Evolutionary conservation across 768 basidiomycete genomes (phyloP), one percentile per base, ranked within the genome.

Genomic region (Amanita exitialis): DNA sequence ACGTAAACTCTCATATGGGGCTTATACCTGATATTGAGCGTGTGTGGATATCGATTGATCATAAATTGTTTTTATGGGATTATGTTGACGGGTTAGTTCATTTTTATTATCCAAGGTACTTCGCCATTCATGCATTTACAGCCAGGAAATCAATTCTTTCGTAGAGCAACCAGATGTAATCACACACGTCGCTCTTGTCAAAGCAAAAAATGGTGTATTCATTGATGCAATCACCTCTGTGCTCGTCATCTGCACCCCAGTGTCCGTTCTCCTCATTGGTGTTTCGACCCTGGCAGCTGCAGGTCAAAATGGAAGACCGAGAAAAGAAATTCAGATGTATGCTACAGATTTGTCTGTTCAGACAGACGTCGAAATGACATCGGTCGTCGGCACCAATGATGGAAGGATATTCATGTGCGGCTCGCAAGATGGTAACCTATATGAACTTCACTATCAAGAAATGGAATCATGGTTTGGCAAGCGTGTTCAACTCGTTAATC

Each of bases 1-100:
- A 71, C 59, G 78, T 86, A 49, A 79, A 79, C 21, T 82, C 87
- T 15, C 83, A 88, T 60, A 86, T 96, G 86, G 94, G 94, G 8
- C 67, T 99, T 48, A 78, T 98, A 62, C 83, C 92, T 21, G 89
- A 94, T 59, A 89, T 98, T 54, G 91, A 95, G 58, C 79, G 92
- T 42, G 93, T 88, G 0, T 99, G 93, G 92, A 86, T 97, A 56
- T 86, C 90, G 8, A 86, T 95, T 52, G 92, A 97, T 68, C 83
- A 93, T 65, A 90, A 90, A 59, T 73, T 99, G 30, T 90, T 96
- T 60, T 71, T 99, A 20, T 98, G 96, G 96, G 92, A 99, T 66
- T 99, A 96, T 64, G 70, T 83, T 32, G 89, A 95, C 58, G 90
- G 92, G 94, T 95, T 57, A 51, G 86, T 71, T 37, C 13, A 42